A percentile compares a stretch with the other conserved stretches of the same genome.
These are phyloP conservation scores for Penstemon davidsonii DNA, from an alignment of 257 asterid species.

Conservation along the genomic window DNA sequence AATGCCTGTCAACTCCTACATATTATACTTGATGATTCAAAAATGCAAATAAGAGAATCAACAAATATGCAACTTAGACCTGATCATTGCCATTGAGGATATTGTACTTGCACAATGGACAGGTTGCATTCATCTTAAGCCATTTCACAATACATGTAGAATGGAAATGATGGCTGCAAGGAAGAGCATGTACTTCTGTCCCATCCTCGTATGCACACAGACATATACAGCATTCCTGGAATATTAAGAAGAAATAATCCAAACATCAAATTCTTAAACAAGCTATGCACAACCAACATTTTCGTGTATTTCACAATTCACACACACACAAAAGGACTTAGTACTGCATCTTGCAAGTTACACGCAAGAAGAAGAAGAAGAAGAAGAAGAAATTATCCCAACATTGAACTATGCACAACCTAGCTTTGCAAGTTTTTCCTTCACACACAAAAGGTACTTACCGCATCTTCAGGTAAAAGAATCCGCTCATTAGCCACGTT, in stretches of 20 bases:
- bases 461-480: conserved; percentile 90
- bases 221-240: conserved; percentile 96
- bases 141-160: conserved; percentile 79
- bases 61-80: conserved; percentile 34
- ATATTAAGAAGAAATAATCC: conserved; percentile 11
- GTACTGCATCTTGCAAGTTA: too few relatives aligned
- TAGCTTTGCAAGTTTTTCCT: neutral
- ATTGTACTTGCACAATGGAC: conserved; percentile 96
- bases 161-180: conserved; percentile 86
- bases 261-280: neutral
- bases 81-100: conserved; percentile 89
- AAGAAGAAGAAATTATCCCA: neutral
- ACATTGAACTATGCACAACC: neutral
- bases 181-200: conserved; percentile 73
- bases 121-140: conserved; percentile 97
- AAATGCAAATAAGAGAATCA: too few relatives aligned
- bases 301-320: too few relatives aligned
- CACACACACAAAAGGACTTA: too few relatives aligned
- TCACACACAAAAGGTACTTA: conserved; percentile 41
- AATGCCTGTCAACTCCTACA: too few relatives aligned
- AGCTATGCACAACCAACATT: neutral
- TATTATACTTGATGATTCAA: too few relatives aligned
- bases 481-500: conserved; percentile 53
- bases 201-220: conserved; percentile 81
- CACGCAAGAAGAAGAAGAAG: too few relatives aligned